Evolutionary conservation across 1,139 yeast species (phyloP), one percentile per base, ranked within the genome.

Genomic region (Suhomyces maxii): DNA sequence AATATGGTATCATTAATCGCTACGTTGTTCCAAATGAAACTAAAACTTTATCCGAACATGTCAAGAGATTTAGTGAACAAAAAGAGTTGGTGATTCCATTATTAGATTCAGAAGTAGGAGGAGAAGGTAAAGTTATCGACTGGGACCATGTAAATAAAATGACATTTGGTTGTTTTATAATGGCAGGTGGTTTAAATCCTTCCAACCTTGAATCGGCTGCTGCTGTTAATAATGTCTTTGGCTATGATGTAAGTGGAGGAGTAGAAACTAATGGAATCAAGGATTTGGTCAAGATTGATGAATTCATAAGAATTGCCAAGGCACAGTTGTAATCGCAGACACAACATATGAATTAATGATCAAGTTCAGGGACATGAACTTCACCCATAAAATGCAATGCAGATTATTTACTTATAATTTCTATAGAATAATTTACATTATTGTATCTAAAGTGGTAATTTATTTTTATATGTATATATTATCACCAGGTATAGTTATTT

Each of bases 211-310:
- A 49, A 0, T 63, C 65, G 1, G 95, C 95, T 0, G 11, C 54
- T 64, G 39, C 49, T 45, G 40, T 71, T 69, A 40, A 62, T 57
- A 71, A 48, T 84, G 86, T 88, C n/a, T 61, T 83, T 37, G 98
- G 97, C 2, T 93, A 86, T 31, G 99, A 93, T 65, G 98, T 93
- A 8, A 86, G 97, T 60, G 93, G 97, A 11, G 99, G 99, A 1
- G 96, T 91, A 1, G 99, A 59, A 53, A 67, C 77, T 18, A 46
- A 63, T 18, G 96, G 96, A 4, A 64, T 58, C 3, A 93, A 91
- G 65, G 96, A 89, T 61, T 57, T 71, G 42, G 62, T 51, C 1
- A 89, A 89, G 65, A 80, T 91, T 34, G 61, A 61, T 45, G 50
- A 54, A 13, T 91, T 90, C 65, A 72, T 91, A 8, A 51, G 51